phyloP scores from a whole-genome alignment of 192 early-diverging fungal species.

The Anaeromyces robustus region DNA sequence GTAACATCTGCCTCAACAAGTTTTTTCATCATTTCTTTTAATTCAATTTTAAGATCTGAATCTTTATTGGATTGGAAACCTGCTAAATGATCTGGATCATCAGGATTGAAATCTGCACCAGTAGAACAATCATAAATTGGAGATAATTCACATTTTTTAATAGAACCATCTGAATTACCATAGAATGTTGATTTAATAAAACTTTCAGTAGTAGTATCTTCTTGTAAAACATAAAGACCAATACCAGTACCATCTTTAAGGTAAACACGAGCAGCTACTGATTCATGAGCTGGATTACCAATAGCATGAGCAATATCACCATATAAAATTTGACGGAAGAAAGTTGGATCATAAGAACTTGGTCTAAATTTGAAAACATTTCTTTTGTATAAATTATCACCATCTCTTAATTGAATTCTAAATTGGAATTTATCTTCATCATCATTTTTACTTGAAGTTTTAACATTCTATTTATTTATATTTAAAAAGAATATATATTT shows the following conservation, averaged over 20 bases:
- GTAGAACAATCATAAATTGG: too few species aligned
- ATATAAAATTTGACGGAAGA: not conserved
- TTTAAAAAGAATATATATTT: too few species aligned
- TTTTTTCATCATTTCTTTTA: too few species aligned
- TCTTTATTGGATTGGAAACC: too few species aligned
- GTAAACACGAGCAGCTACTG: not conserved
- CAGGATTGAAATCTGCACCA: too few species aligned
- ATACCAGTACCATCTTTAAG: not conserved
- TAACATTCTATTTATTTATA: not conserved
- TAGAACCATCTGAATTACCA: not conserved
- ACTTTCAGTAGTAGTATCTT: not conserved
- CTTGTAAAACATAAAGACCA: not conserved
- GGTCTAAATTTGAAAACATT: not conserved
- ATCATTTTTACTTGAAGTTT: not conserved
- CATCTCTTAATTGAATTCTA: not conserved
- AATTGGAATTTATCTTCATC: not conserved
- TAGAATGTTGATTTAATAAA: not conserved
- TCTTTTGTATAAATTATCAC: not conserved
- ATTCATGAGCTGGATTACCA: not conserved
- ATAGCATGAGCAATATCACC: not conserved
- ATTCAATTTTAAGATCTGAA: too few species aligned
- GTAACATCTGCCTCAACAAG: too few species aligned
- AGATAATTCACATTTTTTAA: not conserved
- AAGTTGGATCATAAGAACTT: not conserved
- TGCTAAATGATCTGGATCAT: too few species aligned